Percentiles rank a stretch among this genome's conserved stretches.
phyloP scores from a whole-genome alignment of 2,329 filamentous ascomycete genomes.

The Colletotrichum trifolii region DNA sequence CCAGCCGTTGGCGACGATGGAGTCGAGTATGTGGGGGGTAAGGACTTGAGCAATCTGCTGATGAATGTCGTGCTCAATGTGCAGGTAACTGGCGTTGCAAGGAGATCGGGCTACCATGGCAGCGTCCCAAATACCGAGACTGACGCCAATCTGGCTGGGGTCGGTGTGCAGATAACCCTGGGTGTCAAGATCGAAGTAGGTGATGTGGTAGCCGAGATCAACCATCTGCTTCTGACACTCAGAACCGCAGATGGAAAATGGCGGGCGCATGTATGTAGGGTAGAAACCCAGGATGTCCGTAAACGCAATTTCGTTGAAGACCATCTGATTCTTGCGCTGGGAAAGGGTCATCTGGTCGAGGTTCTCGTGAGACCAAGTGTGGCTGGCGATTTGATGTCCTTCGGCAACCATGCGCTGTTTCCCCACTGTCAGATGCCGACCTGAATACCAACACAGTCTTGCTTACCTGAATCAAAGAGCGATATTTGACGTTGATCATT shows the following conservation, averaged over 20 bases:
- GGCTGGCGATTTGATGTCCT: slow-evolving; percentile 61
- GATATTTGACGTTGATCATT: slow-evolving; percentile 45
- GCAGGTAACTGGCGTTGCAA: slow-evolving; percentile 39
- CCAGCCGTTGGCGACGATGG: slow-evolving; percentile 42
- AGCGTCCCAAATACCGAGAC: slow-evolving; percentile 48
- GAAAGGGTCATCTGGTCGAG: slow-evolving; percentile 47
- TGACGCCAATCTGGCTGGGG: slow-evolving; percentile 41
- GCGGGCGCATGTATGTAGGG: slow-evolving; percentile 57
- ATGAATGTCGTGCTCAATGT: slow-evolving; percentile 57
- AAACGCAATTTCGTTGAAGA: slow-evolving; percentile 58
- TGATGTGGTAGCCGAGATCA: slow-evolving; percentile 32
- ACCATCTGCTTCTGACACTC: slow-evolving; percentile 34
- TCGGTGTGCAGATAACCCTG: slow-evolving; percentile 40
- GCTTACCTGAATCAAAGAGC: slow-evolving; percentile 47
- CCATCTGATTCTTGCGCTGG: slow-evolving; percentile 52
- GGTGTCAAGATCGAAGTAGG: slow-evolving; percentile 42
- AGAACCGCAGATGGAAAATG: slow-evolving; percentile 37
- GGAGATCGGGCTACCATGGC: slow-evolving; percentile 44
- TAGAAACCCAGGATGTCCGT: slow-evolving; percentile 55
- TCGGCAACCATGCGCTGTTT: slow-evolving; percentile 52
- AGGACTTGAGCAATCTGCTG: slow-evolving; percentile 55
- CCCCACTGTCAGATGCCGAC: too few species aligned
- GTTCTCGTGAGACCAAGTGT: slow-evolving; percentile 60
- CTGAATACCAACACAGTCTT: slow-evolving; percentile 30
- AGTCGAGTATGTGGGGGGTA: slow-evolving; percentile 45